These are phyloP conservation scores for Phascolomyces articulosus DNA, from an alignment of 371 early-diverging fungal species.

Conservation along the genomic window DNA sequence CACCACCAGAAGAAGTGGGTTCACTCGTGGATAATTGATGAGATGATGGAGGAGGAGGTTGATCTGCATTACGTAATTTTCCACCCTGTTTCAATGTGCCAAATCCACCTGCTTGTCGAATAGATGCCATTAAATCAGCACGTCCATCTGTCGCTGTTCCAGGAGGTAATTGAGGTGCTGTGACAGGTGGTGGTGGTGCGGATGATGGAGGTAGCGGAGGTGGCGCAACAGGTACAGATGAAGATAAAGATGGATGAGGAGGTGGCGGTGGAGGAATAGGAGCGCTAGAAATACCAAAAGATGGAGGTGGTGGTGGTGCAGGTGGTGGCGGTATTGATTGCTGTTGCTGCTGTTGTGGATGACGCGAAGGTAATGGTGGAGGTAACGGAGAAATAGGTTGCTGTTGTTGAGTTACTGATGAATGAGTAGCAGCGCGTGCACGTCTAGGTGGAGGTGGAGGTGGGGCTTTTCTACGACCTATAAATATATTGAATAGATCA, in stretches of 20 bases:
- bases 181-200: background rate
- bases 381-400: conserved; percentile 8
- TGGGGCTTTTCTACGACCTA: background rate
- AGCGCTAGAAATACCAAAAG: too few relatives aligned
- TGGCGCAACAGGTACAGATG: background rate
- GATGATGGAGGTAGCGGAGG: too few relatives aligned
- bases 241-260: conserved; percentile 18
- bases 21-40: background rate
- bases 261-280: conserved; percentile 11
- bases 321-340: conserved; percentile 1
- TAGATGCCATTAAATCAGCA: conserved; percentile 42
- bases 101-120: conserved; percentile 47
- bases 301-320: conserved; percentile 8
- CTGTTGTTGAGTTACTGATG: background rate
- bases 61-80: conserved; percentile 19
- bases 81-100: conserved; percentile 38
- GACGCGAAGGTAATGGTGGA: conserved; percentile 14
- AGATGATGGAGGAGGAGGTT: background rate
- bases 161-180: conserved; percentile 4
- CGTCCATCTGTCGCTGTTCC: conserved; percentile 18
- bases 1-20: background rate
- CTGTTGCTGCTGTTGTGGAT: conserved; percentile 13
- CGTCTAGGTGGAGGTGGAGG: conserved; percentile 7
- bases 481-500: background rate
- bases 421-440: conserved; percentile 1